Percentiles rank a stretch among this genome's conserved stretches.
Evolutionary conservation across 768 basidiomycete species (phyloP).

Genomic region (Mycena vulgaris): DNA sequence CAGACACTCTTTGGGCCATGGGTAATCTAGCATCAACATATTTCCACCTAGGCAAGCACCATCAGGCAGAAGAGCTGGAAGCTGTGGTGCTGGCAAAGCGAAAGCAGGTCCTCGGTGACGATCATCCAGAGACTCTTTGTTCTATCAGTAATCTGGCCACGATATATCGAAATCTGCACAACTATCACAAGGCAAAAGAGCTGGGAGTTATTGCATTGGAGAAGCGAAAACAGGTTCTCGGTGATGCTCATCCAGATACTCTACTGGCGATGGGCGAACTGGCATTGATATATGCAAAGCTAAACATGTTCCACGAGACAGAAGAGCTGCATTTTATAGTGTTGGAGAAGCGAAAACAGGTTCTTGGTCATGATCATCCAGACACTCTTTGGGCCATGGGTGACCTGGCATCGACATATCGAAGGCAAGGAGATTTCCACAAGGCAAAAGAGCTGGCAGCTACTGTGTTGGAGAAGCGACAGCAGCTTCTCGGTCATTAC

Average conservation of each 20-base stretch:
- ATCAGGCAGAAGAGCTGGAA: conserved; percentile 3
- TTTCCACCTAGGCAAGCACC: background rate
- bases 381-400: conserved; percentile 13
- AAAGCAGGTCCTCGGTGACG: background rate
- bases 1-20: conserved; percentile 8
- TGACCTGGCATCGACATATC: conserved; percentile 22
- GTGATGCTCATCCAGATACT: conserved; percentile 8
- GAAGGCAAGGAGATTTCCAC: background rate
- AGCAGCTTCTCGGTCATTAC: background rate
- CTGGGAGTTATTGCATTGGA: background rate
- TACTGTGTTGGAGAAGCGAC: background rate
- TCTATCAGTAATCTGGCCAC: background rate
- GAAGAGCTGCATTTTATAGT: background rate
- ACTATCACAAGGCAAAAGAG: background rate
- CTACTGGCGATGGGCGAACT: conserved; percentile 17
- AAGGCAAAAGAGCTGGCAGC: background rate
- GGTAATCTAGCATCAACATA: background rate
- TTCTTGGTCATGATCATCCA: conserved; percentile 10
- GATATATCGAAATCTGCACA: background rate
- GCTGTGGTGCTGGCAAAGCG: background rate
- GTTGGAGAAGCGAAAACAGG: background rate
- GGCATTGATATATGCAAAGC: conserved; percentile 15
- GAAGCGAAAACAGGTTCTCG: conserved; percentile 3
- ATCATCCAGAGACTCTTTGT: background rate
- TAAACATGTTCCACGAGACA: conserved; percentile 4